A percentile compares a stretch with the other conserved stretches of the same genome.
phyloP scores from a whole-genome alignment of 2,329 filamentous ascomycete species.

The Venturia oleaginea region DNA sequence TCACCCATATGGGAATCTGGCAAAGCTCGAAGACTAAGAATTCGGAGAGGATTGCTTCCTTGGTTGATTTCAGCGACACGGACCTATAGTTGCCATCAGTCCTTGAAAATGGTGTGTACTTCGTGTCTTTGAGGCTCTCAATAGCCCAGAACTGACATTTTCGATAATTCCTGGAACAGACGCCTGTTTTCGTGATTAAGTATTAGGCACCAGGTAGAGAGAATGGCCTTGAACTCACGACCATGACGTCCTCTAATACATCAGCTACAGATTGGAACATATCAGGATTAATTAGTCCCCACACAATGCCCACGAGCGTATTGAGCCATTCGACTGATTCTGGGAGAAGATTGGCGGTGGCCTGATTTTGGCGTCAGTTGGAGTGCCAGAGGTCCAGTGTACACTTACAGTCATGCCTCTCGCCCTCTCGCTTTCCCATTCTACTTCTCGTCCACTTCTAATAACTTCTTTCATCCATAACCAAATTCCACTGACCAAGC shows the following conservation, averaged over 20 bases:
- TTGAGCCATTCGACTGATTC: slow-evolving; percentile 96
- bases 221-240: slow-evolving; percentile 45
- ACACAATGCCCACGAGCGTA: slow-evolving; percentile 70
- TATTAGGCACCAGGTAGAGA: neutral
- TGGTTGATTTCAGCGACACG: slow-evolving; percentile 92
- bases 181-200: slow-evolving; percentile 36
- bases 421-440: slow-evolving; percentile 82
- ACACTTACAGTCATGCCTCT: slow-evolving; percentile 62
- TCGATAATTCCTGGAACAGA: slow-evolving; percentile 87
- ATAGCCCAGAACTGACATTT: slow-evolving; percentile 48
- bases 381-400: neutral
- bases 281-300: slow-evolving; percentile 89
- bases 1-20: slow-evolving; percentile 74
- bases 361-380: slow-evolving; percentile 31
- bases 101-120: slow-evolving; percentile 64
- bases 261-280: slow-evolving; percentile 93
- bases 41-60: slow-evolving; percentile 79
- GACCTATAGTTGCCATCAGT: neutral
- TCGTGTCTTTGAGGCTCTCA: slow-evolving; percentile 36
- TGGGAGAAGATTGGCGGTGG: slow-evolving; percentile 79
- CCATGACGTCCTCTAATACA: slow-evolving; percentile 90
- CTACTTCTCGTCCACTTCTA: slow-evolving; percentile 67
- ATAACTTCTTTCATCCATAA: slow-evolving; percentile 87
- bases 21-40: slow-evolving; percentile 77
- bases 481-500: slow-evolving; percentile 68